A percentile compares a stretch with the other conserved stretches of the same genome.
Evolutionary conservation across 139 green algal genomes (phyloP).

Genomic region (Closterium sp.): DNA sequence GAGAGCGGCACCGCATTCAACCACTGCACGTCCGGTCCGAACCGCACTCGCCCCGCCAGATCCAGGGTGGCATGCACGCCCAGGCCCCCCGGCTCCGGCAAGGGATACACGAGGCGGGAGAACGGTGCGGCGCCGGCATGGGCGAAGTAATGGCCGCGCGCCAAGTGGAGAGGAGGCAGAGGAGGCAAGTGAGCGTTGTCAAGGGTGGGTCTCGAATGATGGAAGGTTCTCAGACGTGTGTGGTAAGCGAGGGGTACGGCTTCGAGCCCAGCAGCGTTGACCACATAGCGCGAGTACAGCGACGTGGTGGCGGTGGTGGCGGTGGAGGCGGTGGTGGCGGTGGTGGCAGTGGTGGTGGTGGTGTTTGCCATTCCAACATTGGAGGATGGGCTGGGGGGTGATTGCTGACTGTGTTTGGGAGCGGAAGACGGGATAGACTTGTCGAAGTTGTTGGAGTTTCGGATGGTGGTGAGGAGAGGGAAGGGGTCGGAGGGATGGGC

Average conservation of each 20-base stretch:
- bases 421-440: too few species aligned
- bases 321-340: neutral
- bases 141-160: conserved; percentile 53
- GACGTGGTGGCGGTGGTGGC: neutral
- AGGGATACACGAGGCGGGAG: conserved; percentile 77
- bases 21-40: conserved; percentile 92
- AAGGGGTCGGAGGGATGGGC: neutral
- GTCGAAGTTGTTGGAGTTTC: too few species aligned
- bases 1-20: conserved; percentile 60
- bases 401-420: too few species aligned
- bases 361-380: too few species aligned
- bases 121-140: conserved; percentile 62
- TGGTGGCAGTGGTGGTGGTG: neutral
- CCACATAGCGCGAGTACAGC: neutral
- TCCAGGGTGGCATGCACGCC: conserved; percentile 88
- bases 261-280: conserved; percentile 33
- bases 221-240: neutral
- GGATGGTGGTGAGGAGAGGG: neutral
- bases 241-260: neutral
- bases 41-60: conserved; percentile 69
- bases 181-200: neutral
- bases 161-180: conserved; percentile 15
- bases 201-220: neutral
- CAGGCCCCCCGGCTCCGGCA: conserved; percentile 77
- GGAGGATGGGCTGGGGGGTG: too few species aligned